phyloP scores from a whole-genome alignment of 495 filamentous ascomycete species.

The Daldinia decipiens region DNA sequence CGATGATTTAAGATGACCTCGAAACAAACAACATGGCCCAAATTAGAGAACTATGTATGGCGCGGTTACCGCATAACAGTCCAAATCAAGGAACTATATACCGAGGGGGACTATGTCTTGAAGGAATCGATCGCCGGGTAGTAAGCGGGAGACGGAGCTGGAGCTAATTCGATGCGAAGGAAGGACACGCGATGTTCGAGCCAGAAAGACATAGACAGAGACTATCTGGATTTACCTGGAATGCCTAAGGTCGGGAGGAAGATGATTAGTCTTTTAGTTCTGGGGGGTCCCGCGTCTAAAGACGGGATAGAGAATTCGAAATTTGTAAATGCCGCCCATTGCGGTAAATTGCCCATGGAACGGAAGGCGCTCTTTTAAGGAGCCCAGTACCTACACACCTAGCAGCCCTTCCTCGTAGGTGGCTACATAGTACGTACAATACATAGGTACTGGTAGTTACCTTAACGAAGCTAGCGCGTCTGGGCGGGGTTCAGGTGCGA shows the following conservation, averaged over 20 bases:
- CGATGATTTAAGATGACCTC: constrained; percentile 21
- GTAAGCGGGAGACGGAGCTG: constrained; percentile 24
- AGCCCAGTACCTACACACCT: constrained; percentile 22
- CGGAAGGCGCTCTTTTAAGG: constrained; percentile 40
- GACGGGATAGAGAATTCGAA: constrained; percentile 38
- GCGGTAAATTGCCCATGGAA: constrained; percentile 47
- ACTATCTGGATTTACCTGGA: constrained; percentile 6
- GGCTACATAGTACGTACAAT: constrained; percentile 4
- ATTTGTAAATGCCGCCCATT: constrained; percentile 47
- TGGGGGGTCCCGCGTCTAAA: constrained; percentile 31
- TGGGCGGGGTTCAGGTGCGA: constrained; percentile 42
- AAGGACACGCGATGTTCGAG: constrained; percentile 32
- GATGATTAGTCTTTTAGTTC: constrained; percentile 26
- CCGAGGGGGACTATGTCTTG: constrained; percentile 25
- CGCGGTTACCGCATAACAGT: constrained; percentile 33
- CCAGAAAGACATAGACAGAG: constrained; percentile 16
- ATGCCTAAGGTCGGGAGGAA: constrained; percentile 19
- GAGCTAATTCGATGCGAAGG: constrained; percentile 21
- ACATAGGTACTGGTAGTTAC: constrained; percentile 34
- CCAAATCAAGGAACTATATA: constrained; percentile 33
- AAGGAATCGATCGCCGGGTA: constrained; percentile 21
- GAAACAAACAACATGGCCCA: constrained; percentile 37
- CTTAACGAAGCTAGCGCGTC: constrained; percentile 38
- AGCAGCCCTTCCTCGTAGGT: constrained; percentile 8
- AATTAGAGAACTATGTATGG: constrained; percentile 24